Percentiles rank a stretch among this genome's conserved stretches.
phyloP scores from a whole-genome alignment of 116 monocot genomes.

The Dioscorea cayenensis region DNA sequence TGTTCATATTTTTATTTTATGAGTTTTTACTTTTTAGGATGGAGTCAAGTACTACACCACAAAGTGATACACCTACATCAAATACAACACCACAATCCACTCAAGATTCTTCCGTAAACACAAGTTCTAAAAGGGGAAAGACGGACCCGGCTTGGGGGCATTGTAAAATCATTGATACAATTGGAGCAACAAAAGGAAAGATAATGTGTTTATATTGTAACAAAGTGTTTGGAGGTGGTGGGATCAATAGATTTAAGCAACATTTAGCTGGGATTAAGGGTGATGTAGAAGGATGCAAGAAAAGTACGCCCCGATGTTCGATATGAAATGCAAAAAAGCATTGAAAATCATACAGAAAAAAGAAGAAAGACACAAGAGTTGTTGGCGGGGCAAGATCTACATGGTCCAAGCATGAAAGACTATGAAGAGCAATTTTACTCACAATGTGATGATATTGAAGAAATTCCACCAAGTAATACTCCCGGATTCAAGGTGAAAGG shows the following conservation, averaged over 20 bases:
- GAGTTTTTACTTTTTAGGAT: no score
- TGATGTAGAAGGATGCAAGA: constrained; percentile 87
- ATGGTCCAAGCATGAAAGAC: no score
- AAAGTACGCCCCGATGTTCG: constrained; percentile 73
- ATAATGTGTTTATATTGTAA: constrained; percentile 60
- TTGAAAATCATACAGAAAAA: constrained; percentile 45
- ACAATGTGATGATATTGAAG: no score
- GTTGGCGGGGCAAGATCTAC: constrained; percentile 33
- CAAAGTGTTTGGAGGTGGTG: constrained; percentile 84
- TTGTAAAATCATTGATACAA: constrained; percentile 69
- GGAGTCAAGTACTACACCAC: no score
- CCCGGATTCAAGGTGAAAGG: no score
- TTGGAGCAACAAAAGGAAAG: constrained; percentile 55
- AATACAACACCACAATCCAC: constrained; percentile 59
- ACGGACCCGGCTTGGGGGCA: constrained; percentile 94
- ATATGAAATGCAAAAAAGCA: constrained; percentile 71
- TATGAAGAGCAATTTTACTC: no score
- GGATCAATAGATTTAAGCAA: constrained; percentile 95
- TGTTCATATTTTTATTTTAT: no score
- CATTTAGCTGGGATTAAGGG: constrained; percentile 91
- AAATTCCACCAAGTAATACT: no score
- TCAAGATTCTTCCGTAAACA: no score
- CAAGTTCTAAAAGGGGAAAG: no score
- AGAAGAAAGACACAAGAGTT: constrained; percentile 56
- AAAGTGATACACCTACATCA: constrained; percentile 54